A percentile compares a stretch with the other conserved stretches of the same genome.
phyloP scores from a whole-genome alignment of 768 basidiomycete species.

The Russula abietina region DNA sequence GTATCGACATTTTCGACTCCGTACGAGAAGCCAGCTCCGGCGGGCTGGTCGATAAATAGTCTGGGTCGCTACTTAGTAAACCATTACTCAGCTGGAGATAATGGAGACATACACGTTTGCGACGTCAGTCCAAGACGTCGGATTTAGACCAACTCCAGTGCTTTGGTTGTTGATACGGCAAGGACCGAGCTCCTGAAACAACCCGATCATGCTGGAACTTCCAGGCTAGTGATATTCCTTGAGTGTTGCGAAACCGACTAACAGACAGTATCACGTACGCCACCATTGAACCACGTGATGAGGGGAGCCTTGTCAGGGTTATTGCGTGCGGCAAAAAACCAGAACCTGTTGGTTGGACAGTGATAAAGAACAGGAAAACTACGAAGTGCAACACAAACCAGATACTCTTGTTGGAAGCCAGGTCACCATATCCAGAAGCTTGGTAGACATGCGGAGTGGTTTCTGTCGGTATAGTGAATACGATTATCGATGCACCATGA shows the following conservation, averaged over 20 bases:
- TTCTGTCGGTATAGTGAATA: constrained; percentile 31
- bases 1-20: constrained; percentile 46
- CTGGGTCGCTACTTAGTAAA: constrained; percentile 19
- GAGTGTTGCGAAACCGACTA: neutral
- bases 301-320: constrained; percentile 56
- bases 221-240: constrained; percentile 30
- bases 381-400: constrained; percentile 36
- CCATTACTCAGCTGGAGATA: neutral
- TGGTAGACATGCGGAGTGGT: constrained; percentile 49
- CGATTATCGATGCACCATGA: neutral
- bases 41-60: constrained; percentile 58
- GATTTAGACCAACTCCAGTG: constrained; percentile 43
- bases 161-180: constrained; percentile 70
- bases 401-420: constrained; percentile 49
- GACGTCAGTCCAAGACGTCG: constrained; percentile 53
- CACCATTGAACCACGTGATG: constrained; percentile 61
- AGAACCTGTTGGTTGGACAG: constrained; percentile 43
- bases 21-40: constrained; percentile 59
- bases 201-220: constrained; percentile 54
- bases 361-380: neutral
- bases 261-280: constrained; percentile 27
- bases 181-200: constrained; percentile 90
- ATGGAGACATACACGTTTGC: constrained; percentile 37
- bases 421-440: constrained; percentile 55
- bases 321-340: constrained; percentile 60